Conservation (phyloP, 495 filamentous ascomycete species). For the Chaetomium tenue region DNA sequence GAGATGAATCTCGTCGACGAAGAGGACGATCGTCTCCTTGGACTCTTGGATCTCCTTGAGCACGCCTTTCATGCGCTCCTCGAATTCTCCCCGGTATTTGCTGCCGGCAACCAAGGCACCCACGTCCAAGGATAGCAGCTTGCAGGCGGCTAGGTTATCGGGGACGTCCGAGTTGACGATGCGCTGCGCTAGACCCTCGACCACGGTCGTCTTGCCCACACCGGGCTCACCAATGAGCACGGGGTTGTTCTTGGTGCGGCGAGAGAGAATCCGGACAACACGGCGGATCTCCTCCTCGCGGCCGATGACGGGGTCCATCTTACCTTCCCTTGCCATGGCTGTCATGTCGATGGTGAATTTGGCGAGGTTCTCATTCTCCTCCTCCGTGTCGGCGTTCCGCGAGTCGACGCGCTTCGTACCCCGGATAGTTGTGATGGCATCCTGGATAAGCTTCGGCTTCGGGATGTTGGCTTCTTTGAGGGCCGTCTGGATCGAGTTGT, state of each 20-base stretch:
- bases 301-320: constrained; percentile 97
- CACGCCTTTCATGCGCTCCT: constrained; percentile 98
- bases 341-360: constrained; percentile 99
- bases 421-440: constrained; percentile 81
- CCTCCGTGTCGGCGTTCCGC: constrained; percentile 86
- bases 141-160: constrained; percentile 91
- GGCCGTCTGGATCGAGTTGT: constrained; percentile 65
- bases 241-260: constrained; percentile 97
- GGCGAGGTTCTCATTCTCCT: constrained; percentile 88
- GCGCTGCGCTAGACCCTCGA: constrained; percentile 91
- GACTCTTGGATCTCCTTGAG: constrained; percentile 94
- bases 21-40: constrained; percentile 95
- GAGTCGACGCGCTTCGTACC: constrained; percentile 91
- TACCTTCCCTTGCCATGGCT: constrained; percentile 85
- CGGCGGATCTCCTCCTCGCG: constrained; percentile 94
- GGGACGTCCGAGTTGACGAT: constrained; percentile 96
- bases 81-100: constrained; percentile 97
- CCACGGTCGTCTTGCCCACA: constrained; percentile 97
- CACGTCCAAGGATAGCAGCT: constrained; percentile 89
- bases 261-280: constrained; percentile 87
- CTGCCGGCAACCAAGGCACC: constrained; percentile 92
- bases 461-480: constrained; percentile 87
- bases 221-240: constrained; percentile 92
- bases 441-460: constrained; percentile 84
- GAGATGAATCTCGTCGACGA: constrained; percentile 97